Base-by-base conservation (phyloP, 805 yeast species). In the Martiniozyma abietophila region DNA sequence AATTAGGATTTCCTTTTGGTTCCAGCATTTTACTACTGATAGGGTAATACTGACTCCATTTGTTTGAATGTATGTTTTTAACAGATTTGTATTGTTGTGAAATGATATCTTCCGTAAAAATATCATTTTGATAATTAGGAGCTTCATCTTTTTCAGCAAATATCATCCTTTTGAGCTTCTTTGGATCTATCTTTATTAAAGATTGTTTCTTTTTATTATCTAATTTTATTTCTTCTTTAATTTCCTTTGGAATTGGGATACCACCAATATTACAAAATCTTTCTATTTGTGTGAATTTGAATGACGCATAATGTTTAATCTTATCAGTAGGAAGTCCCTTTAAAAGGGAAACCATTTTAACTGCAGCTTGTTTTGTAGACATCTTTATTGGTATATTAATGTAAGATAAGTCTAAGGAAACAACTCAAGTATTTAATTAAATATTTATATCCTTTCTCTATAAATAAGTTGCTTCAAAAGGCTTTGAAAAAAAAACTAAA, bases 1-100 rank as follows among this genome's bases (percentile, higher is more conserved):
- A 86, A 30, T 67, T 56, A 3, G 94, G 85, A 56, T 84, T 82
- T 2, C 95, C 95, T 48, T 78, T 76, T n/a, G 96, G 96, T 45
- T 57, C 65, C 48, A 73, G 57, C 44, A 86, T 57, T 51, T 80
- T 80, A 28, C 74, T 80, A 36, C 76, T 76, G 23, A 76, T 67
- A 41, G 69, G 63, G 52, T 81, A 82, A 49, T 74, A 74, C 39
- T 70, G 69, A 47, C 64, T 67, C 62, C 76, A 76, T 48, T 76
- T 76, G 51, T 76, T 77, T 36, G 66, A 69, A 38, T 67, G 66
- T 38, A 80, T 55, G 43, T 69, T 71, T 30, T 75, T 62, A 35
- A 80, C 54, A 4, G 88, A 68, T 34, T 61, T 59, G 41, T 70
- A 69, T 53, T 80, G 89, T 36, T 67, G 69, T 10, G 56, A 52